Conservation (phyloP, 768 basidiomycete species). For the Sporobolomyces roseus region DNA sequence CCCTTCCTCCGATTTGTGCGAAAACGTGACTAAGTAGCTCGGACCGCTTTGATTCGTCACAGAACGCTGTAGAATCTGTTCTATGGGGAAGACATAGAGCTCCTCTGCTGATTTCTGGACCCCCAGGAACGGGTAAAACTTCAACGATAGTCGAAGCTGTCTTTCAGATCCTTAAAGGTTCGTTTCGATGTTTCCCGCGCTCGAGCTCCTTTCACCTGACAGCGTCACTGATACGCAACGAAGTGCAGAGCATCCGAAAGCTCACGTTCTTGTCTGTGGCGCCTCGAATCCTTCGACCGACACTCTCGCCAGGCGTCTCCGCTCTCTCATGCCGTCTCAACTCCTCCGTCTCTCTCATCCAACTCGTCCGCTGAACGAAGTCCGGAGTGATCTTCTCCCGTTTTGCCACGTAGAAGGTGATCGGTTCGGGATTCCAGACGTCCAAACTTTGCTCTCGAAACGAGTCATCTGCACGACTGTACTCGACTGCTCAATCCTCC, state of each 20-base stretch:
- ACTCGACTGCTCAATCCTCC: constrained; percentile 47
- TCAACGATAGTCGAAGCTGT: constrained; percentile 47
- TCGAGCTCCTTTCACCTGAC: neutral
- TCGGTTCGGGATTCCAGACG: constrained; percentile 40
- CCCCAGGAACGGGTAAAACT: constrained; percentile 47
- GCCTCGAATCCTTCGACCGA: constrained; percentile 50
- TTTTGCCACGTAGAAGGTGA: constrained; percentile 43
- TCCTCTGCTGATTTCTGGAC: constrained; percentile 49
- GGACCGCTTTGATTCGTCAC: too few species aligned
- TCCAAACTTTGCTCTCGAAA: constrained; percentile 43
- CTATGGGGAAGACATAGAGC: constrained; percentile 31
- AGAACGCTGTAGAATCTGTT: constrained; percentile 45
- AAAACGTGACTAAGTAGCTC: neutral
- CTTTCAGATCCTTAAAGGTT: constrained; percentile 46
- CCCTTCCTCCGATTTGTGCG: too few species aligned
- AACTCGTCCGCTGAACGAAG: constrained; percentile 49
- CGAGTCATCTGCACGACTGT: constrained; percentile 47
- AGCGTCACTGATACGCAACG: constrained; percentile 42
- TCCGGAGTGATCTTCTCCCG: constrained; percentile 42
- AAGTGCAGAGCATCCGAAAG: constrained; percentile 37
- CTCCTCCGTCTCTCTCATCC: constrained; percentile 48
- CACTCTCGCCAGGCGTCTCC: constrained; percentile 47
- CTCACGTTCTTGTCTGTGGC: constrained; percentile 48
- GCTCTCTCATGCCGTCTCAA: constrained; percentile 33
- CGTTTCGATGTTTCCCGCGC: neutral